Conservation (phyloP, 164 flowering plant genomes). For the Magnolia kwangsiensis region DNA sequence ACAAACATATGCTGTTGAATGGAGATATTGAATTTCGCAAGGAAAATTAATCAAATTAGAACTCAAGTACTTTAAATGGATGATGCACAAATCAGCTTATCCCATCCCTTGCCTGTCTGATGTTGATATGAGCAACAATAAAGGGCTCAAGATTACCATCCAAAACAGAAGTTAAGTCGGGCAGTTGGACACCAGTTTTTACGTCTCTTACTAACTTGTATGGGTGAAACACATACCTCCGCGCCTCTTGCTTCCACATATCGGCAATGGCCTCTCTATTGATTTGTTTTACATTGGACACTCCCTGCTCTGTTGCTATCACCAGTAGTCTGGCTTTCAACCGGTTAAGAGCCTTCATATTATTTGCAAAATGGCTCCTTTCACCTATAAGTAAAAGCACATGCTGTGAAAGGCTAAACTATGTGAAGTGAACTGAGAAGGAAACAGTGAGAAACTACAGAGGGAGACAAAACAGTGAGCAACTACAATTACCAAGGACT, state of each 20-base stretch:
- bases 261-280: slow-evolving; percentile 30
- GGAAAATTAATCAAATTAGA: too few species aligned
- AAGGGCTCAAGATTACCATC: slow-evolving; percentile 78
- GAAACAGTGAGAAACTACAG: too few species aligned
- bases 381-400: slow-evolving; percentile 51
- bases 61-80: too few species aligned
- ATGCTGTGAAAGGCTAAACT: background rate
- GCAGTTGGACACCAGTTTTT: slow-evolving; percentile 61
- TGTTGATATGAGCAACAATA: slow-evolving; percentile 60
- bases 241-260: slow-evolving; percentile 38
- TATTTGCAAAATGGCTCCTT: slow-evolving; percentile 72
- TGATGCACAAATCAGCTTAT: too few species aligned
- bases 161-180: slow-evolving; percentile 58
- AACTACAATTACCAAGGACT: background rate
- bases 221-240: slow-evolving; percentile 64
- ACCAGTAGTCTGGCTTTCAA: slow-evolving; percentile 71
- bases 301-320: slow-evolving; percentile 49
- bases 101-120: slow-evolving; percentile 36
- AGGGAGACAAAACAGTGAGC: background rate
- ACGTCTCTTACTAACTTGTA: slow-evolving; percentile 72
- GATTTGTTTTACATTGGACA: slow-evolving; percentile 38
- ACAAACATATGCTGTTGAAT: too few species aligned
- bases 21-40: too few species aligned
- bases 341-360: slow-evolving; percentile 75
- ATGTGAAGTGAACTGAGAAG: background rate